Conservation (phyloP, 2,329 filamentous ascomycete species). For the Trichoderma oligosporum region DNA sequence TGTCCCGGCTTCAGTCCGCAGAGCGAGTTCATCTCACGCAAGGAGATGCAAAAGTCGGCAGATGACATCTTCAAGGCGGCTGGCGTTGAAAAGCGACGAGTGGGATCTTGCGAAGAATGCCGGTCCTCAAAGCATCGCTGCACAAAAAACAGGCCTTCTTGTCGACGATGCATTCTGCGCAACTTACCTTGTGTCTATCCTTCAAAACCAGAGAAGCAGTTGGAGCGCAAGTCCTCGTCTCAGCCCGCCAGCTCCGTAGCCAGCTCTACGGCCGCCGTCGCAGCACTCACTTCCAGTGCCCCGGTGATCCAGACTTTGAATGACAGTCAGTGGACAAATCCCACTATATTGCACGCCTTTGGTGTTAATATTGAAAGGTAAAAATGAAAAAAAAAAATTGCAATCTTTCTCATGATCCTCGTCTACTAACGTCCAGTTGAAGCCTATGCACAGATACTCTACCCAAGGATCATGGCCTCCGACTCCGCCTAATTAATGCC, state of each 20-base stretch:
- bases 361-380: conserved; percentile 17
- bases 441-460: conserved; percentile 22
- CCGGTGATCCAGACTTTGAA: neutral
- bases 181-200: conserved; percentile 24
- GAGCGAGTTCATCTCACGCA: conserved; percentile 23
- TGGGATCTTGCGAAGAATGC: conserved; percentile 30
- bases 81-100: conserved; percentile 29
- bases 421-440: neutral
- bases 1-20: conserved; percentile 27
- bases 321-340: neutral
- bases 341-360: conserved; percentile 4
- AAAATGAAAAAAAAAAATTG: neutral
- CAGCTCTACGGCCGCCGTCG: conserved; percentile 3
- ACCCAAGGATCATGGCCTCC: conserved; percentile 21
- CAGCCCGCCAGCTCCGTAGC: conserved; percentile 15
- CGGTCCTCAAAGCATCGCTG: conserved; percentile 28
- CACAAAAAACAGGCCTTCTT: conserved; percentile 27
- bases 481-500: conserved; percentile 20
- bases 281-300: neutral
- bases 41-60: conserved; percentile 25
- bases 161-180: conserved; percentile 27
- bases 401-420: neutral
- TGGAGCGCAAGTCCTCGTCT: conserved; percentile 11
- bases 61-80: conserved; percentile 29
- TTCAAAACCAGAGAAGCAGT: conserved; percentile 17